phyloP scores from a whole-genome alignment of 2,329 filamentous ascomycete genomes.

The Stemphylium lycopersici region DNA sequence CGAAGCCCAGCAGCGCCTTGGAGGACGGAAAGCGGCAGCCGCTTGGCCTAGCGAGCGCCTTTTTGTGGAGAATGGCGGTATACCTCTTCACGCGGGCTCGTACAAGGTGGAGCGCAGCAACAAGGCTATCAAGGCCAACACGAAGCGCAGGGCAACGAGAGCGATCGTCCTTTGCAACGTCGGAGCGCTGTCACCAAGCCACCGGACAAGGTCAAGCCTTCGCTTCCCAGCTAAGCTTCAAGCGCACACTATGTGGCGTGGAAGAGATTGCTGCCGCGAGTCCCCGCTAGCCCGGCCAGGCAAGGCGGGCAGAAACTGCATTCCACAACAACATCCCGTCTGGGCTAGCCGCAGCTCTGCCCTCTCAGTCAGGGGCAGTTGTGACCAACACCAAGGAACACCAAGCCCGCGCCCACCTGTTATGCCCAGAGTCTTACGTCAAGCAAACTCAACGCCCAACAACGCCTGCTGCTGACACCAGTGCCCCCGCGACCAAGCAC shows the following conservation, averaged over 20 bases:
- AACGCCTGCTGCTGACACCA: no score
- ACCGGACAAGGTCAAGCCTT: conserved; percentile 23
- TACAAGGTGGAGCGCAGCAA: background rate
- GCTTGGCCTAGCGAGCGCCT: conserved; percentile 5
- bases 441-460: no score
- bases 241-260: background rate
- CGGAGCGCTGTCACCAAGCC: conserved; percentile 17
- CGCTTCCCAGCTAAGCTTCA: conserved; percentile 26
- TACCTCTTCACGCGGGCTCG: no score
- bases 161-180: conserved; percentile 6
- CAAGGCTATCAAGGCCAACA: background rate
- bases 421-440: no score
- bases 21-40: conserved; percentile 17
- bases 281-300: conserved; percentile 12
- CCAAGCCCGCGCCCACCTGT: no score
- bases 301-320: background rate
- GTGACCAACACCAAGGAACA: no score
- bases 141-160: no score
- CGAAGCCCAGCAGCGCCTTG: background rate
- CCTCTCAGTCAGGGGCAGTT: background rate
- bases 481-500: no score
- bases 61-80: background rate
- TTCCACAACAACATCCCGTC: background rate
- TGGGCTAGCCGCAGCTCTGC: background rate
- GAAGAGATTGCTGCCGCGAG: conserved; percentile 20